Evolutionary conservation across 2,329 filamentous ascomycete species (phyloP), one percentile per base, ranked within the genome.

Genomic region (Cercospora zeina): DNA sequence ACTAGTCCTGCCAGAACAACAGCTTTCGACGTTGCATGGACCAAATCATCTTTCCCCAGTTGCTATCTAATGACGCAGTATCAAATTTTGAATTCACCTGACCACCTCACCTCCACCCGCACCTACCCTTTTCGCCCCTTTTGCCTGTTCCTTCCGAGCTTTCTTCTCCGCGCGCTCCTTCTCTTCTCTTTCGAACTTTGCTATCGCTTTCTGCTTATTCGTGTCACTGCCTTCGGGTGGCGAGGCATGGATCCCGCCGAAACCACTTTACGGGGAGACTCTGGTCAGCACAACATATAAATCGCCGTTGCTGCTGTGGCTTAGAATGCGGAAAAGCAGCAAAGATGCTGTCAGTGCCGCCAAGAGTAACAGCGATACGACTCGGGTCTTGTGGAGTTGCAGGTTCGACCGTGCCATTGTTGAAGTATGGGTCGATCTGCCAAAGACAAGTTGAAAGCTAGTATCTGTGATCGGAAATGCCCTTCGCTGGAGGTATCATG

Each of bases 161-260:
- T 53, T 53, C 49, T 53, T 53, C 49, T 47, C 42, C 21, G 42
- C 42, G 2, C 42, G 42, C 42, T 47, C 42, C n/a, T 34, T 33
- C 49, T 53, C 49, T 24, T 53, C 33, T 24, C 31, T 53, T 27
- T 53, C n/a, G 1, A 53, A 21, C 31, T 34, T 53, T 27, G 33
- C 49, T 11, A 53, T 34, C 10, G 49, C 49, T 14, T 53, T 21
- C 3, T 53, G 49, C n/a, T 53, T 53, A 9, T 31, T 53, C 49
- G 33, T 53, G 8, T 33, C 49, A 8, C 49, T 53, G 0, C n/a
- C n/a, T 53, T 53, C 49, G 8, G 49, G 49, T 10, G 49, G 49
- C 3, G 49, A 16, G 16, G 49, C 49, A 34, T 53, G n/a, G 8
- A 53, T 34, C n/a, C 49, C 49, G 10, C 49, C 49, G 16, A 53